Evolutionary conservation across 2,329 filamentous ascomycete genomes (phyloP), one percentile per base, ranked within the genome.

Genomic region (Neospermospora avenae): DNA sequence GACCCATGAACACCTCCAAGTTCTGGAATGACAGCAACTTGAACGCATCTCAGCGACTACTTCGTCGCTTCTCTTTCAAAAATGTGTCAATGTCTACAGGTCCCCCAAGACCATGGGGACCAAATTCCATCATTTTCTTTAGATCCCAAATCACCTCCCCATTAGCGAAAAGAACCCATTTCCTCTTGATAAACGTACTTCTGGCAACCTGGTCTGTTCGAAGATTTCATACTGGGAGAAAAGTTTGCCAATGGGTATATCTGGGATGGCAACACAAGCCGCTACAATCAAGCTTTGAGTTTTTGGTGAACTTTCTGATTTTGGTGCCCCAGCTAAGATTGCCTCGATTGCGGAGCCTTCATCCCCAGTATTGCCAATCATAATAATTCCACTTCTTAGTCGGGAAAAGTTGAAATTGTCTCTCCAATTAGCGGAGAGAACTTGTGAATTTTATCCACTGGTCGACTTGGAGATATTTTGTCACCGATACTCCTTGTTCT

Each of bases 91-190:
- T 51, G 18, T 51, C 48, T 16, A 37, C 31, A 4, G 31, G 13
- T 1, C 48, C 48, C 20, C 28, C 48, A 35, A 51, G 48, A 37
- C 35, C 48, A 14, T 51, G 18, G 2, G 48, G 48, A 22, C 51
- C 55, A 44, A 49, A 59, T 7, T 41, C 22, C 18, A 44, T 49
- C 46, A 58, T 25, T n/a, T 42, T n/a, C 24, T 63, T 24, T n/a
- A 41, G 35, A 8, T 35, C 28, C 46, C 56, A 54, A 6, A 18
- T 14, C 16, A 14, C 49, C 16, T 49, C 55, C 2, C 57, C 57
- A 53, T 58, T 24, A 6, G 63, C 60, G 34, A 65, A 65, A 2
- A 24, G 11, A 18, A 61, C 39, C 58, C 56, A 58, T 3, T 13
- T 13, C 20, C 56, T 46, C 31, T 62, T 48, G 14, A 60, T 24